phyloP scores from a whole-genome alignment of 495 filamentous ascomycete genomes.

The Podospora sp. region DNA sequence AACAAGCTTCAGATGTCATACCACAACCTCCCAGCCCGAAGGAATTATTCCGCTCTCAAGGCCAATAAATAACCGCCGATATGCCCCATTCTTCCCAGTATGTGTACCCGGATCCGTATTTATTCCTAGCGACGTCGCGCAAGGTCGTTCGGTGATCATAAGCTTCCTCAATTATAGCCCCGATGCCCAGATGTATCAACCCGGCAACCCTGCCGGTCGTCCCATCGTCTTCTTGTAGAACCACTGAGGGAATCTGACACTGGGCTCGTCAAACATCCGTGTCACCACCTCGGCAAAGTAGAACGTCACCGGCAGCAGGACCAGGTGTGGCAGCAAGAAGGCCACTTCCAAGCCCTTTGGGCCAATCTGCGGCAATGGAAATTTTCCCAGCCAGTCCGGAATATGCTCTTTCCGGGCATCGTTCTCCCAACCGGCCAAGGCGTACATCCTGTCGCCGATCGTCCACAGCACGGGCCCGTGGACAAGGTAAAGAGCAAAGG shows the following conservation, averaged over 20 bases:
- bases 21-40: not conserved
- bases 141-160: not conserved
- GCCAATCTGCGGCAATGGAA: constrained; percentile 52
- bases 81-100: not conserved
- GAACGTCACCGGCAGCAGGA: constrained; percentile 59
- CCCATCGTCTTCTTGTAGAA: constrained; percentile 43
- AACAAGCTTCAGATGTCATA: not conserved
- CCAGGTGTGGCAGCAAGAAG: constrained; percentile 55
- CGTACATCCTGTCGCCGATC: constrained; percentile 51
- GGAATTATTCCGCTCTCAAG: not conserved
- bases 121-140: not conserved
- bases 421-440: constrained; percentile 52
- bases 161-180: not conserved
- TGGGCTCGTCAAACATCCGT: constrained; percentile 58
- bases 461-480: constrained; percentile 61
- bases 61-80: not conserved
- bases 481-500: constrained; percentile 66
- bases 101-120: not conserved
- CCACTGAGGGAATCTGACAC: constrained; percentile 57
- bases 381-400: constrained; percentile 47
- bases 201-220: constrained; percentile 12
- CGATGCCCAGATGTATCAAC: constrained; percentile 17
- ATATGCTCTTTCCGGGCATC: constrained; percentile 41
- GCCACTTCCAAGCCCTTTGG: constrained; percentile 57
- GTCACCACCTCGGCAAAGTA: constrained; percentile 61